These are phyloP conservation scores for Pseudogymnoascus sp. DNA, from an alignment of 2,329 filamentous ascomycete species.

Conservation along the genomic window DNA sequence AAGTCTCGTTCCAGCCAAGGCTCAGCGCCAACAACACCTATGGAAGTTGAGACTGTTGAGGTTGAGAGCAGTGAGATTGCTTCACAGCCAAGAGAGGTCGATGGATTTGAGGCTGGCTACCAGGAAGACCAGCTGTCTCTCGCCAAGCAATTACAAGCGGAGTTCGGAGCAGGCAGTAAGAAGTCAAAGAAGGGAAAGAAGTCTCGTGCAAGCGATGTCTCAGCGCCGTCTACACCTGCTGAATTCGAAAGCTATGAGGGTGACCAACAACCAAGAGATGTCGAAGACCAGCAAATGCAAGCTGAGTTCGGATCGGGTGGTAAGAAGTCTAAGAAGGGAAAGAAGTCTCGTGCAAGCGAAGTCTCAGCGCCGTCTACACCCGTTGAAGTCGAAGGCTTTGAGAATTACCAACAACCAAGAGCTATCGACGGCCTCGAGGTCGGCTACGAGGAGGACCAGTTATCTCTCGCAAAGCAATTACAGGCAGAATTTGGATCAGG, in stretches of 20 bases:
- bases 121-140: conserved; percentile 24
- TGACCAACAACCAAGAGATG: conserved; percentile 13
- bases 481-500: conserved; percentile 17
- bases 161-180: conserved; percentile 26
- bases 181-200: conserved; percentile 22
- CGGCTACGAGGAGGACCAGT: conserved; percentile 11
- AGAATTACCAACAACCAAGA: conserved; percentile 14
- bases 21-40: background rate
- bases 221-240: background rate
- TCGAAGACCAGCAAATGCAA: conserved; percentile 13
- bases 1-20: background rate
- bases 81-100: background rate
- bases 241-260: background rate
- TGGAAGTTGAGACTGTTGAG: background rate
- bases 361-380: background rate
- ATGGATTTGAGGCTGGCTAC: conserved; percentile 17
- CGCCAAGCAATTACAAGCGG: conserved; percentile 19
- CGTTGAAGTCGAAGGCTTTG: background rate
- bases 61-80: background rate
- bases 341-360: background rate
- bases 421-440: conserved; percentile 12
- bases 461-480: background rate
- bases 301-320: conserved; percentile 20
- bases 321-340: conserved; percentile 27
- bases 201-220: background rate